Evolutionary conservation across 345 rosid genomes (phyloP).

Genomic region (Citrus inodora): DNA sequence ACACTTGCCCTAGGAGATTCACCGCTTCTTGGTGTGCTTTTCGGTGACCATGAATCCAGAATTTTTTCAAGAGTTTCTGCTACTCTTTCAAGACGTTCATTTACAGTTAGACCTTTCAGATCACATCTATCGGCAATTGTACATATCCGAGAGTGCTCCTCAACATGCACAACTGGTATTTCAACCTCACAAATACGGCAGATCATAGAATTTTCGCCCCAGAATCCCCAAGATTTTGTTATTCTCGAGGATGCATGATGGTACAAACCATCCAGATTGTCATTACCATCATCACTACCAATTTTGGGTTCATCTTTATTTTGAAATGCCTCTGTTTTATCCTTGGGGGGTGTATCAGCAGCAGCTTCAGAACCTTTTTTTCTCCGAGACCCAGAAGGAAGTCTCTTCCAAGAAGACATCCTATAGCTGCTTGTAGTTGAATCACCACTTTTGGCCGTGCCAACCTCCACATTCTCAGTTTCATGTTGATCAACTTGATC

Average conservation of each 20-base stretch:
- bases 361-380: constrained; percentile 48
- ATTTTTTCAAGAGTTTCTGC: constrained; percentile 85
- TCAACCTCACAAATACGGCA: constrained; percentile 98
- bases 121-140: constrained; percentile 97
- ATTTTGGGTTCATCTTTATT: constrained; percentile 39
- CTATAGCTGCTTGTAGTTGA: constrained; percentile 70
- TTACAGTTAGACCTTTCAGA: constrained; percentile 78
- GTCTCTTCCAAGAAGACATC: constrained; percentile 97
- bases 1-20: constrained; percentile 51
- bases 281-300: constrained; percentile 41
- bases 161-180: constrained; percentile 97
- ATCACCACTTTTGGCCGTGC: constrained; percentile 71
- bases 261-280: constrained; percentile 44
- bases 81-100: constrained; percentile 83
- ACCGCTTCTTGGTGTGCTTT: constrained; percentile 47
- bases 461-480: constrained; percentile 43
- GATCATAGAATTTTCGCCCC: constrained; percentile 89
- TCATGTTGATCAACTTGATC: constrained; percentile 39
- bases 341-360: constrained; percentile 49
- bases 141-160: constrained; percentile 93
- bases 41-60: constrained; percentile 84
- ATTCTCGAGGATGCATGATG: constrained; percentile 43
- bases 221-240: constrained; percentile 63
- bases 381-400: constrained; percentile 75
- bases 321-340: constrained; percentile 31